Evolutionary conservation across 2,329 filamentous ascomycete species (phyloP), one percentile per base, ranked within the genome.

Genomic region (Rasamsonia emersonii): DNA sequence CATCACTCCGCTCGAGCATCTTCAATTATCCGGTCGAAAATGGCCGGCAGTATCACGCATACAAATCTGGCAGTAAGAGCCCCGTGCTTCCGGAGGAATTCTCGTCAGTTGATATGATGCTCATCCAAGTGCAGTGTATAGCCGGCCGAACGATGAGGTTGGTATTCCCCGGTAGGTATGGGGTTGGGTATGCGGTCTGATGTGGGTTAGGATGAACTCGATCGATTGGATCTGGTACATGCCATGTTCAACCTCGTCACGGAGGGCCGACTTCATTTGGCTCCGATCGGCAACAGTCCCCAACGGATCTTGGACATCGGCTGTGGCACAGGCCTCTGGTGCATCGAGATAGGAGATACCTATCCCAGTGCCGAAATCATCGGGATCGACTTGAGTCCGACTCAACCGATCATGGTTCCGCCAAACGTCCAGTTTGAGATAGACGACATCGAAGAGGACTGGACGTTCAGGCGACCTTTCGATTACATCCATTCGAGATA

Each of bases 381-480:
- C 3, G 65, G 64, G 26, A 63, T 54, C 9, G 62, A 66, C 35
- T 54, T 66, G 27, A 60, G 55, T 3, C 60, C 63, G 28, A 65
- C 64, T 26, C 64, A 67, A 40, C 63, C 62, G 4, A 47, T 51
- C 32, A 57, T 54, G 45, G 36, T 49, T 11, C 47, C 42, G n/a
- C 43, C 40, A 8, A 43, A 42, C 32, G n/a, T 43, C 5, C 21
- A 30, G 14, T 46, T 47, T 20, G 32, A 40, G 18, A 30, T 47
- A 10, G 38, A 44, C 16, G 35, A 42, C n/a, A 23, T 40, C 5
- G 39, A 43, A 18, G 27, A 34, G 10, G 39, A 42, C 3, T 46
- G 41, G 44, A 35, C 32, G 2, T 39, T 24, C 21, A 29, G 17
- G 5, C 23, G 18, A 10, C 9, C 25, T 9, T 46, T 45, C 38